Base-by-base conservation (phyloP, 306 rosid genomes). In the Pueraria montana region DNA sequence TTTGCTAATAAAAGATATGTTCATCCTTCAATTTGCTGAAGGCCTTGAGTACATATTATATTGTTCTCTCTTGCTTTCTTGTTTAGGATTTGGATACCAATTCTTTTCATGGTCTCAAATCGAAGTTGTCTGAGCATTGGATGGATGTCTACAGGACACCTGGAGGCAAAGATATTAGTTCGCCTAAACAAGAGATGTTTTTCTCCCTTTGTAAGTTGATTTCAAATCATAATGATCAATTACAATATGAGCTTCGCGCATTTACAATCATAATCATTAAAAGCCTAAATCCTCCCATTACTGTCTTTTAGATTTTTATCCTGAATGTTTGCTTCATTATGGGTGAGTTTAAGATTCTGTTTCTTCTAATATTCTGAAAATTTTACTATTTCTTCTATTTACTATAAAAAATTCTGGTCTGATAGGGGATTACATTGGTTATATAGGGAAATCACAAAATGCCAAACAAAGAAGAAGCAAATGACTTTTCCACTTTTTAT, bases 191-290 rank as follows among this genome's bases (percentile, higher is more conserved):
- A 53, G 79, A 85, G 84, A 81, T 65, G 8, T 93, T 95, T 88
- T 88, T 95, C 86, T 84, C 93, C 80, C 88, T 95, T 82, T 90
- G 98, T 95, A 83, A 93, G 99, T 88, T 78, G 17, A 43, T 74
- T 53, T 38, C 7, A 71, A 72, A 61, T 62, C n/a, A 50, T 58
- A 76, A 53, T 11, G 18, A 77, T 77, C 34, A 68, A 50, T 81
- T 72, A 38, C 70, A 42, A 11, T 75, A 48, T 27, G 64, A 72
- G 62, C 49, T 73, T 78, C 49, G 62, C 2, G 16, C 40, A 55
- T 75, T 64, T 61, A 11, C 71, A 38, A 46, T 34, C 36, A 80
- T 83, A 59, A 48, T 42, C 40, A 38, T 65, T 43, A 10, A 64
- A 80, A 11, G 13, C 45, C 21, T 32, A 65, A 65, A 38, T 65